Evolutionary conservation across 164 flowering plant species (phyloP).

Genomic region (Santalum album): DNA sequence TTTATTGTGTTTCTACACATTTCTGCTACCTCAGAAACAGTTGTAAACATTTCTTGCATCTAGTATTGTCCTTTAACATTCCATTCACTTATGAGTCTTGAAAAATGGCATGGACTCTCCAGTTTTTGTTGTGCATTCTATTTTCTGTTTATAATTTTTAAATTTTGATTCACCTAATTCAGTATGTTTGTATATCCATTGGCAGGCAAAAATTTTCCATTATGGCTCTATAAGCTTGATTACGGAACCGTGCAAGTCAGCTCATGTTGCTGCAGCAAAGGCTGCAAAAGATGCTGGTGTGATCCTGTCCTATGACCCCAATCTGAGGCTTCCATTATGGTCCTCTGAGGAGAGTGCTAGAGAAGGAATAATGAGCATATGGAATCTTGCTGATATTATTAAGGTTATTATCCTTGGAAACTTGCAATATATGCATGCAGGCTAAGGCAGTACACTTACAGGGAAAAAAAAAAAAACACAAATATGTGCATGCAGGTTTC

Average conservation of each 20-base stretch:
- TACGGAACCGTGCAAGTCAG: constrained; percentile 93
- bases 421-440: not conserved
- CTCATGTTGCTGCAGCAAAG: constrained; percentile 81
- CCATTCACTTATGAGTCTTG: no score
- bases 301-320: constrained; percentile 90
- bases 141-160: no score
- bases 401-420: constrained; percentile 45
- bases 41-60: no score
- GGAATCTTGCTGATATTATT: constrained; percentile 87
- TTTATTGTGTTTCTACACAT: no score
- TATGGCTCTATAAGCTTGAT: constrained; percentile 96
- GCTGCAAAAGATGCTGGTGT: constrained; percentile 94
- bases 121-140: no score
- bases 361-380: constrained; percentile 90
- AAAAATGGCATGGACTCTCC: no score
- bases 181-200: not conserved
- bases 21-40: no score
- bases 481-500: not conserved
- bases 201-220: constrained; percentile 89
- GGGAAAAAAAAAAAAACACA: no score
- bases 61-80: no score
- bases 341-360: constrained; percentile 86
- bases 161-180: not conserved
- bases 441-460: no score
- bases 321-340: constrained; percentile 95